These are phyloP conservation scores for Xerocomus nothofagi DNA, from an alignment of 1,284 basidiomycete species.

Conservation along the genomic window DNA sequence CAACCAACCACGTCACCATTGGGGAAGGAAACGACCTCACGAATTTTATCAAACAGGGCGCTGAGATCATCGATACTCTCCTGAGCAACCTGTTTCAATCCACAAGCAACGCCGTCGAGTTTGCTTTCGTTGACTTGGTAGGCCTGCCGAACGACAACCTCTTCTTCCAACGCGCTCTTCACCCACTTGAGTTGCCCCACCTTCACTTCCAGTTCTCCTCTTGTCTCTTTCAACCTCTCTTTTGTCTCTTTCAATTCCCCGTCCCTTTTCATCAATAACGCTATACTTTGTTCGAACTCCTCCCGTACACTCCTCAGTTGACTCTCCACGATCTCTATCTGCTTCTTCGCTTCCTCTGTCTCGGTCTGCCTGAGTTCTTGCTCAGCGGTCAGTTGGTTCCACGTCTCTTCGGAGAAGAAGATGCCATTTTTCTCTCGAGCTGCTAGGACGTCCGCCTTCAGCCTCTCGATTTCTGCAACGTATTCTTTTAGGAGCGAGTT, in stretches of 20 bases:
- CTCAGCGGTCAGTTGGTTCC: conserved; percentile 79
- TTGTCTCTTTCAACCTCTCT: conserved; percentile 55
- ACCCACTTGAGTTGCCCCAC: conserved; percentile 56
- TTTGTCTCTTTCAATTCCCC: conserved; percentile 71
- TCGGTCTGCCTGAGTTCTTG: conserved; percentile 76
- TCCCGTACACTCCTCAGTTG: conserved; percentile 80
- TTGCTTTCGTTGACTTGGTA: conserved; percentile 74
- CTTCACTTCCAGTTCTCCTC: conserved; percentile 52
- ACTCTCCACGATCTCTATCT: conserved; percentile 79
- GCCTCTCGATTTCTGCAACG: conserved; percentile 90
- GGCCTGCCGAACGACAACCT: conserved; percentile 72
- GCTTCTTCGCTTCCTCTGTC: conserved; percentile 77
- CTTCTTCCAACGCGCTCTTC: conserved; percentile 70
- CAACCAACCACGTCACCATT: conserved; percentile 12
- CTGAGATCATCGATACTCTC: conserved; percentile 74
- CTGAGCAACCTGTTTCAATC: conserved; percentile 64
- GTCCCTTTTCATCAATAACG: conserved; percentile 70
- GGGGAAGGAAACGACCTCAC: conserved; percentile 43
- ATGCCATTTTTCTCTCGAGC: conserved; percentile 95
- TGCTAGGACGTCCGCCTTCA: conserved; percentile 89
- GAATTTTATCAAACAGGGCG: conserved; percentile 81
- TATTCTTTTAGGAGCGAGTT: conserved; percentile 94
- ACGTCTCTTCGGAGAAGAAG: conserved; percentile 87
- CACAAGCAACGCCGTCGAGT: conserved; percentile 70
- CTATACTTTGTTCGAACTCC: conserved; percentile 88